Conservation (phyloP, 306 rosid genomes). For the Trichosanthes truncata region DNA sequence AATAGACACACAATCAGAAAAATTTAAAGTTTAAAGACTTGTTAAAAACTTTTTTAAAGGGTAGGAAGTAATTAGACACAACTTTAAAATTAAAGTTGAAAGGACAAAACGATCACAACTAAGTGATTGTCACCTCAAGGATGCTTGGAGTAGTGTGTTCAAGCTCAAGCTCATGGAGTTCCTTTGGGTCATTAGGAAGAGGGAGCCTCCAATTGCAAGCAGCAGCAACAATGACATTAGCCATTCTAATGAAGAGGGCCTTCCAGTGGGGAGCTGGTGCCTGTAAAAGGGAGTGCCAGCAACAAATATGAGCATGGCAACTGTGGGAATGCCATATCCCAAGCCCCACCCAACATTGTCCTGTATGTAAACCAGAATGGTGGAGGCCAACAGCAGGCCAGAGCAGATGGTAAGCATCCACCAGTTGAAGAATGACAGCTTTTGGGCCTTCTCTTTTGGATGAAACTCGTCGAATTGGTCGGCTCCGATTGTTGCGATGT, state of each 20-base stretch:
- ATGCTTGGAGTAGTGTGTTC: conserved; percentile 34
- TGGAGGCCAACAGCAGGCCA: conserved; percentile 74
- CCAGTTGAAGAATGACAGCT: conserved; percentile 92
- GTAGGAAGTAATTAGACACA: too few relatives aligned
- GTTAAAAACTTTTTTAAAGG: too few relatives aligned
- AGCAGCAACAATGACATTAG: conserved; percentile 56
- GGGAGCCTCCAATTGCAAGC: conserved; percentile 42
- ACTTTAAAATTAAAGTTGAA: too few relatives aligned
- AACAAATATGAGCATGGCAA: conserved; percentile 49
- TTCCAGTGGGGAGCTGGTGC: conserved; percentile 43
- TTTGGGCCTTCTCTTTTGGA: conserved; percentile 55
- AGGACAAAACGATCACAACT: too few relatives aligned
- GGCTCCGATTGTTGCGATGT: conserved; percentile 89
- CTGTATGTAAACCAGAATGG: conserved; percentile 70
- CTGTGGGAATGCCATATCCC: conserved; percentile 79
- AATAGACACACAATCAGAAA: too few relatives aligned
- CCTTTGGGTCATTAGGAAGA: conserved; percentile 43
- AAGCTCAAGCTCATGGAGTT: conserved; percentile 48
- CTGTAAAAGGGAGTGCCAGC: conserved; percentile 69
- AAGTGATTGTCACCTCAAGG: conserved; percentile 39
- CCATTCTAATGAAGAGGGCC: conserved; percentile 46
- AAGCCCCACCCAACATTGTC: conserved; percentile 89
- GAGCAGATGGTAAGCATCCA: conserved; percentile 91
- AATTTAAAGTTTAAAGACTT: too few relatives aligned
- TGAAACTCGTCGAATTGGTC: conserved; percentile 88